Conservation (phyloP, 192 early-diverging fungal genomes). For the Helicostylum pulchrum region DNA sequence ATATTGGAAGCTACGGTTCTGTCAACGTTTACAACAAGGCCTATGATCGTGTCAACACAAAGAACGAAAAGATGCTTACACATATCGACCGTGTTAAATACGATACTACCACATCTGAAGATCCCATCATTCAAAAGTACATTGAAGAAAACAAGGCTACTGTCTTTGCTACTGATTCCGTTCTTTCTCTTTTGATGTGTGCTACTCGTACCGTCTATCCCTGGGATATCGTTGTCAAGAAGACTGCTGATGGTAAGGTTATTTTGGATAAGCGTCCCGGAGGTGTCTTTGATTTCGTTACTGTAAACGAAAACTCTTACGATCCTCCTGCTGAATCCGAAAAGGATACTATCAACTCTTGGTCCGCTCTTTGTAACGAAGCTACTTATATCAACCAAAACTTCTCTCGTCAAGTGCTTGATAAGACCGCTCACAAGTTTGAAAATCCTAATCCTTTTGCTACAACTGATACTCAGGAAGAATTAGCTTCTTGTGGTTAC, state of each 20-base stretch:
- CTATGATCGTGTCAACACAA: slow-evolving; percentile 83
- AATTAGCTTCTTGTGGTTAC: slow-evolving; percentile 67
- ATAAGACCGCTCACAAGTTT: slow-evolving; percentile 48
- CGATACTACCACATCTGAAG: slow-evolving; percentile 82
- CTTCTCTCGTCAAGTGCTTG: slow-evolving; percentile 79
- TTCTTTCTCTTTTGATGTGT: slow-evolving; percentile 91
- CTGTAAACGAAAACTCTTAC: slow-evolving; percentile 94
- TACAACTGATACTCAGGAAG: slow-evolving; percentile 41
- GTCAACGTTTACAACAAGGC: slow-evolving; percentile 74
- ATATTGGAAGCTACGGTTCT: slow-evolving; percentile 73
- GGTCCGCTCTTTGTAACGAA: slow-evolving; percentile 79
- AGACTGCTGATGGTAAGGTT: slow-evolving; percentile 74
- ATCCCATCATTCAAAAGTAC: slow-evolving; percentile 72
- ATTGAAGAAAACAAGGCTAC: slow-evolving; percentile 45
- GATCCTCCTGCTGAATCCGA: slow-evolving; percentile 92
- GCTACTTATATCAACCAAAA: slow-evolving; percentile 84
- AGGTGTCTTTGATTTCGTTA: slow-evolving; percentile 75
- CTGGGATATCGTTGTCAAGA: slow-evolving; percentile 94
- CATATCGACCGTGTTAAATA: slow-evolving; percentile 62
- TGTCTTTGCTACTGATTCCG: slow-evolving; percentile 89
- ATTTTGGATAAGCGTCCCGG: slow-evolving; percentile 91
- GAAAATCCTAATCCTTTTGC: slow-evolving; percentile 78
- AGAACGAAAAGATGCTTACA: slow-evolving; percentile 71
- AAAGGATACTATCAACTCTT: slow-evolving; percentile 88
- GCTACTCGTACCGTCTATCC: slow-evolving; percentile 86